Conservation (phyloP, 352 stramenopile genomes). For the Pythium volutum region DNA sequence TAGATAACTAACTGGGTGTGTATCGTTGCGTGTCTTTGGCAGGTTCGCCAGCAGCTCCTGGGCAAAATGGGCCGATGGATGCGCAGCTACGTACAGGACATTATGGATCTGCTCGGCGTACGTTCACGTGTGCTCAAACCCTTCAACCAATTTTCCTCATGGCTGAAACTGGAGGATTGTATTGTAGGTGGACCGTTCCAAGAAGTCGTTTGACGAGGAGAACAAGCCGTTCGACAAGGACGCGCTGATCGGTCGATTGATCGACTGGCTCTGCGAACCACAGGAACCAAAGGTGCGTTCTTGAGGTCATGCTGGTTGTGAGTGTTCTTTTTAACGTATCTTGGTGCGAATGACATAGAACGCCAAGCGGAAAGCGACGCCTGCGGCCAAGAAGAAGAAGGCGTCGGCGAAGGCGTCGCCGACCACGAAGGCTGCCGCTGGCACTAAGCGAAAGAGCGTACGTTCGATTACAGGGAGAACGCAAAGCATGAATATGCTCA, state of each 20-base stretch:
- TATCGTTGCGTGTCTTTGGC: neutral
- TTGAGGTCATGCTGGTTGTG: neutral
- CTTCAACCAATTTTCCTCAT: too few relatives aligned
- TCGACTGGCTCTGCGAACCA: conserved; percentile 74
- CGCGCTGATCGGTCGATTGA: conserved; percentile 54
- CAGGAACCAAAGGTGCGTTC: conserved; percentile 51
- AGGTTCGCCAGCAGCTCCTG: conserved; percentile 57
- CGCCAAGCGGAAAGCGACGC: conserved; percentile 24
- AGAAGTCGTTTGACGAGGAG: conserved; percentile 80
- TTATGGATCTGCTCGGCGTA: conserved; percentile 80
- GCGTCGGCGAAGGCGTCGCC: neutral
- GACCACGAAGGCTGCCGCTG: conserved; percentile 16
- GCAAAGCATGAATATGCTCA: too few relatives aligned
- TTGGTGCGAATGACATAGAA: conserved; percentile 5
- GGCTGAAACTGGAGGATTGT: neutral
- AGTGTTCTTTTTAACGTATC: neutral
- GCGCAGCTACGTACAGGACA: conserved; percentile 60
- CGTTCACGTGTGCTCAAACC: neutral
- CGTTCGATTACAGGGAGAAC: neutral
- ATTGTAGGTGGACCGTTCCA: conserved; percentile 72
- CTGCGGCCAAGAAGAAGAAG: conserved; percentile 18
- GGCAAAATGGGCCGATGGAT: conserved; percentile 70
- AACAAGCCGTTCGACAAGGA: conserved; percentile 61
- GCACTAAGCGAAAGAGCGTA: conserved; percentile 29
- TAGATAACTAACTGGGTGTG: neutral